Evolutionary conservation across 345 rosid species (phyloP).

Genomic region (Ricinus communis): DNA sequence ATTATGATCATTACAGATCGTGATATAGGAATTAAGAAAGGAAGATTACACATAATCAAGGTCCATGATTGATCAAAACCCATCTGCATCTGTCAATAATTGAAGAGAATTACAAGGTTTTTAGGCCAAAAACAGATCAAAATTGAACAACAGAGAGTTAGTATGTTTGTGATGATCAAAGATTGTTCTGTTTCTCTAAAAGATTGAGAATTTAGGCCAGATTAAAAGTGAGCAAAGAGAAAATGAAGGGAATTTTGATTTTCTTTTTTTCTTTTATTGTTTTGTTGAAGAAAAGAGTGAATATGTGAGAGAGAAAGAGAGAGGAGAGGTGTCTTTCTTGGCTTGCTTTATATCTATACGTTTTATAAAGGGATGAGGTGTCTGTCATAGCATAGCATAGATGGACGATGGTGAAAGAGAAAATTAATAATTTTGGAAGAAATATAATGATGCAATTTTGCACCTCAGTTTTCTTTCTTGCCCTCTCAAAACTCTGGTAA

Average conservation of each 20-base stretch:
- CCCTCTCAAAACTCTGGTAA: conserved; percentile 34
- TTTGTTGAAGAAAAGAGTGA: not conserved
- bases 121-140: conserved; percentile 26
- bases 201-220: not conserved
- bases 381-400: conserved; percentile 17
- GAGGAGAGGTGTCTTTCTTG: conserved; percentile 34
- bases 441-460: conserved; percentile 10
- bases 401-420: conserved; percentile 10
- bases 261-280: not conserved
- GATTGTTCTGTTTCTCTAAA: conserved; percentile 7
- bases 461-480: conserved; percentile 36
- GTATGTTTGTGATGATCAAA: conserved; percentile 28
- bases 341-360: conserved; percentile 39
- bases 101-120: conserved; percentile 28
- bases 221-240: no score
- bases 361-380: conserved; percentile 46
- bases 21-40: conserved; percentile 24
- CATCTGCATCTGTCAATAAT: conserved; percentile 48
- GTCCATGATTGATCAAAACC: conserved; percentile 43
- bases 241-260: not conserved
- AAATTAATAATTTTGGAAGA: not conserved
- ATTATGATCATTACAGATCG: conserved; percentile 47
- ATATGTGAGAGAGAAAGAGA: conserved; percentile 23
- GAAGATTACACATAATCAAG: conserved; percentile 42
- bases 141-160: conserved; percentile 38